Conservation (phyloP, 495 filamentous ascomycete genomes). For the Achaetomiella virescens region DNA sequence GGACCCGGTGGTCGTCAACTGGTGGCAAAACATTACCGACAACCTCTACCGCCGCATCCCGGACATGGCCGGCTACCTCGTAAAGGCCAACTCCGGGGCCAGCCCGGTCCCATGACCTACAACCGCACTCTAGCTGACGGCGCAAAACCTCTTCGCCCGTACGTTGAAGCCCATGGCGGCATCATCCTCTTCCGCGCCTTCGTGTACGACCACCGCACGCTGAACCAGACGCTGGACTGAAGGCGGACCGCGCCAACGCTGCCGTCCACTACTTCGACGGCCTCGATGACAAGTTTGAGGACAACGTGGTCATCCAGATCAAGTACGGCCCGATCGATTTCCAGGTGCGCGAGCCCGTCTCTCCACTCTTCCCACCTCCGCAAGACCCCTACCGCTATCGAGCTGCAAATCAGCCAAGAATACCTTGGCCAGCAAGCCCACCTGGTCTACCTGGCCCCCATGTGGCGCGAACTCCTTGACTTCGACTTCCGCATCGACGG, state of each 20-base stretch:
- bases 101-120: conserved; percentile 63
- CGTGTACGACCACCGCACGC: conserved; percentile 56
- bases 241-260: conserved; percentile 61
- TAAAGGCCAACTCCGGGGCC: conserved; percentile 69
- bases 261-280: conserved; percentile 61
- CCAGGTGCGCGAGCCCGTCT: conserved; percentile 63
- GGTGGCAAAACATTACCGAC: conserved; percentile 55
- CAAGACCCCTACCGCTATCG: conserved; percentile 55
- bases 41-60: conserved; percentile 55
- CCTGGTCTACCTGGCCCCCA: conserved; percentile 57
- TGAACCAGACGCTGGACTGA: conserved; percentile 50
- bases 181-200: conserved; percentile 69
- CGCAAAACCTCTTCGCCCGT: conserved; percentile 63
- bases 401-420: conserved; percentile 62
- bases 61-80: conserved; percentile 62
- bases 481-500: conserved; percentile 58
- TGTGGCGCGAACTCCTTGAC: conserved; percentile 62
- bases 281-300: conserved; percentile 59
- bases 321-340: conserved; percentile 74
- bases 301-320: conserved; percentile 67
- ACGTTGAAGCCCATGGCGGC: conserved; percentile 57
- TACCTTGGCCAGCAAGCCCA: conserved; percentile 69
- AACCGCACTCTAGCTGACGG: conserved; percentile 63
- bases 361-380: conserved; percentile 63
- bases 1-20: conserved; percentile 50